phyloP scores from a whole-genome alignment of 169 alveolate genomes.

The Cryptosporidium parvum region DNA sequence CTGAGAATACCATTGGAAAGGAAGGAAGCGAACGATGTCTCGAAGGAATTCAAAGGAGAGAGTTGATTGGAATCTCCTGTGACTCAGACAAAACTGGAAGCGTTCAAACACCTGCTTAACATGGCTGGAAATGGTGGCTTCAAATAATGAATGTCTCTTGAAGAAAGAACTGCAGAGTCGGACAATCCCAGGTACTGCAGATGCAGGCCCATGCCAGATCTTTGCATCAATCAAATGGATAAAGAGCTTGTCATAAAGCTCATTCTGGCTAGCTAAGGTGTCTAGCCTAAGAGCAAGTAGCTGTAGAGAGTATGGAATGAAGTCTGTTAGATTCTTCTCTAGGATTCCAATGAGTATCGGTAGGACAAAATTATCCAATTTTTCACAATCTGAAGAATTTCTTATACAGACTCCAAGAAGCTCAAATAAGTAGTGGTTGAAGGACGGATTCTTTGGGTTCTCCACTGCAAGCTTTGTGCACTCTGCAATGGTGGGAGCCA shows the following conservation, averaged over 20 bases:
- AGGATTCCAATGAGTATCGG: slow-evolving; percentile 81
- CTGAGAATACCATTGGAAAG: slow-evolving; percentile 80
- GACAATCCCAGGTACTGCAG: slow-evolving; percentile 83
- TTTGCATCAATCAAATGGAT: slow-evolving; percentile 55
- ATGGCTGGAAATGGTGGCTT: slow-evolving; percentile 79
- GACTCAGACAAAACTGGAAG: slow-evolving; percentile 86
- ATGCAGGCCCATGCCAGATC: slow-evolving; percentile 63
- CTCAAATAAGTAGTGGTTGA: slow-evolving; percentile 87
- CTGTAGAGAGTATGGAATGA: slow-evolving; percentile 84
- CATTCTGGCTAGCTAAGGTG: slow-evolving; percentile 16
- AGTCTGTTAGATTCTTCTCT: slow-evolving; percentile 83
- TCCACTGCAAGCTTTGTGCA: slow-evolving; percentile 77
- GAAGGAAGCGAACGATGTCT: slow-evolving; percentile 83
- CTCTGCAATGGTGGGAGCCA: slow-evolving; percentile 42
- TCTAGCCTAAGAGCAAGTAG: slow-evolving; percentile 63
- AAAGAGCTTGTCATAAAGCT: slow-evolving; percentile 44
- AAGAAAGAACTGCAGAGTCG: slow-evolving; percentile 84
- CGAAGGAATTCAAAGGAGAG: slow-evolving; percentile 85
- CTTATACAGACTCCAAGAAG: slow-evolving; percentile 73
- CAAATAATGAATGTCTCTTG: slow-evolving; percentile 81
- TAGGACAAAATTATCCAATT: slow-evolving; percentile 16
- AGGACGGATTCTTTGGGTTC: slow-evolving; percentile 86
- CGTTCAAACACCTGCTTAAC: slow-evolving; percentile 84
- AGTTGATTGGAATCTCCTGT: slow-evolving; percentile 81
- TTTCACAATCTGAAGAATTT: slow-evolving; percentile 44